Base-by-base conservation (phyloP, 2,329 filamentous ascomycete species). In the Chalaropsis ovoidea region DNA sequence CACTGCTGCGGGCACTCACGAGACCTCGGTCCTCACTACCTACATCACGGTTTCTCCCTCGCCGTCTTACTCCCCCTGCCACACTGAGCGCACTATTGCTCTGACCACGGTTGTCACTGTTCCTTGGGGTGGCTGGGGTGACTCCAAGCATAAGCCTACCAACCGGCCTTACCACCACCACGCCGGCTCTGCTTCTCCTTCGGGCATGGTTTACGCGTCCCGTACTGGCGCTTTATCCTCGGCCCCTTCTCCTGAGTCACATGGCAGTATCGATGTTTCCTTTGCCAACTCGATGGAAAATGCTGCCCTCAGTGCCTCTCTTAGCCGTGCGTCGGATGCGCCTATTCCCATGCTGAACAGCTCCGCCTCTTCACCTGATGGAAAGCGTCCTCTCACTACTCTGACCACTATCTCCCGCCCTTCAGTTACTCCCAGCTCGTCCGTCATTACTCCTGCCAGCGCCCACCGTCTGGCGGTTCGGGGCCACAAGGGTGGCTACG, bases 401-500 rank as follows among this genome's bases (percentile, higher is more conserved):
- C 27, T 39, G 42, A 61, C 45, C 58, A 67, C 60, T 35, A 43
- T 60, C 35, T 22, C 54, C 49, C 65, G 60, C 65, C 58, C 62
- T 41, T 60, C 54, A 58, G 49, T 49, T 35, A 49, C 63, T 58
- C 43, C 66, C 63, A 61, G 58, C 66, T 67, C 66, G 63, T 67
- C 66, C 58, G 41, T 63, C 52, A 62, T 22, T 62, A 65, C 66
- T 65, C 58, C 66, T 65, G 47, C 66, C 62, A 67, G 63, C 58
- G 63, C 66, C 66, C 66, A 67, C 66, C 66, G 62, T 67, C 66
- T 67, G 63, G 66, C 62, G 62, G 66, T 45, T 67, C 62, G 66
- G 66, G 66, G 62, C 66, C 66, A 67, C 66, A 67, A 67, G 66
- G 58, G 66, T 67, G 66, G 66, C 66, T 67, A 67, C 66, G 62